Evolutionary conservation across 2,329 filamentous ascomycete genomes (phyloP).

Genomic region (Hypoxylon sp.): DNA sequence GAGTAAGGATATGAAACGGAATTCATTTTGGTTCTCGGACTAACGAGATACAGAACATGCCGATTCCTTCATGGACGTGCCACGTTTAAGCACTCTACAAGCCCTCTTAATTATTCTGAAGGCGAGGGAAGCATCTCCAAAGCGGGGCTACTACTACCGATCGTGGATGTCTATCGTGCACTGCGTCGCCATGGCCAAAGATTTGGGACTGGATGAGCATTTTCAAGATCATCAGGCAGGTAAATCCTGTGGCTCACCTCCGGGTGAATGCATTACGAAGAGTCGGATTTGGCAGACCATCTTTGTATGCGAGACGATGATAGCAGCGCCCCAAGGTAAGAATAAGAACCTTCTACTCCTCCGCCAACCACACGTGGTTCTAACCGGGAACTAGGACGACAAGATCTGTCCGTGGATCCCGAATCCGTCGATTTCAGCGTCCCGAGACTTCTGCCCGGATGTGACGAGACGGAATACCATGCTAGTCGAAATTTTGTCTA

Average conservation of each 20-base stretch:
- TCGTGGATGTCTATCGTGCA: constrained; percentile 97
- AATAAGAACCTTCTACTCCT: constrained; percentile 52
- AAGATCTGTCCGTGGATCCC: constrained; percentile 79
- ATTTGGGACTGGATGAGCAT: constrained; percentile 90
- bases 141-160: constrained; percentile 94
- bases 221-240: constrained; percentile 80
- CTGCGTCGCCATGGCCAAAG: constrained; percentile 92
- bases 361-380: constrained; percentile 7
- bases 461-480: constrained; percentile 80
- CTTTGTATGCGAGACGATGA: constrained; percentile 89
- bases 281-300: constrained; percentile 91
- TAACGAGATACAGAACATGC: constrained; percentile 75
- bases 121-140: constrained; percentile 89
- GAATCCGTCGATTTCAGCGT: constrained; percentile 81
- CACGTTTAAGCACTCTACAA: constrained; percentile 90
- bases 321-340: constrained; percentile 90
- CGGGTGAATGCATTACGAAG: constrained; percentile 83
- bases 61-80: constrained; percentile 92
- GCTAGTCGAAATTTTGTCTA: constrained; percentile 88
- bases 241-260: constrained; percentile 73
- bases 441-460: constrained; percentile 70
- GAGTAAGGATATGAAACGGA: constrained; percentile 63
- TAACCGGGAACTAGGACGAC: constrained; percentile 68
- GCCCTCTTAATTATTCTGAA: constrained; percentile 89
- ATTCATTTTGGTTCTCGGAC: constrained; percentile 22